Percentiles rank a stretch among this genome's conserved stretches.
Conservation (phyloP, 2,329 filamentous ascomycete genomes). For the Penicillium sp. region DNA sequence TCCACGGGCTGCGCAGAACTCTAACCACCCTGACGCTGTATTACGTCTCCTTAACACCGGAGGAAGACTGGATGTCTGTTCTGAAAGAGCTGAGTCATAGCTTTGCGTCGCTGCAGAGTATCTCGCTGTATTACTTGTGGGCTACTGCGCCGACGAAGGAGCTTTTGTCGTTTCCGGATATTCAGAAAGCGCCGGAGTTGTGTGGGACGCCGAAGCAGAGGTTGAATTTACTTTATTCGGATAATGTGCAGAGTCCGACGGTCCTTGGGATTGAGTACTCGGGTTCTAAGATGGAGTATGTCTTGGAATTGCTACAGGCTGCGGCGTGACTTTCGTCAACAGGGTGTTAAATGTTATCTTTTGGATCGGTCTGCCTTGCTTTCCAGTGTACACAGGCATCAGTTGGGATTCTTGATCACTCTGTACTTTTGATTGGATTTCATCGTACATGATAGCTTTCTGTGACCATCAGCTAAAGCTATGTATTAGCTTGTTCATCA, state of each 20-base stretch:
- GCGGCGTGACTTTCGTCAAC: neutral
- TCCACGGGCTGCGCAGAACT: constrained; percentile 11
- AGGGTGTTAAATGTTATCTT: neutral
- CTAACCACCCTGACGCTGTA: constrained; percentile 20
- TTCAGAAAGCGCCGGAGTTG: constrained; percentile 11
- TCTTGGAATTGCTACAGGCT: constrained; percentile 19
- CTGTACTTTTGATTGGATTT: neutral
- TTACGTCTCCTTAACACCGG: constrained; percentile 19
- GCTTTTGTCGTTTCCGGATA: constrained; percentile 22
- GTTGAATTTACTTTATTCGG: constrained; percentile 21
- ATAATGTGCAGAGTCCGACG: constrained; percentile 13
- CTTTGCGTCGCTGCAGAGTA: constrained; percentile 12
- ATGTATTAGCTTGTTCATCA: neutral
- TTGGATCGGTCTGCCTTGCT: neutral
- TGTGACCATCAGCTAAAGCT: no score
- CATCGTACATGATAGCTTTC: no score
- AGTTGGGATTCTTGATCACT: neutral
- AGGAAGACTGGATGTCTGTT: constrained; percentile 18
- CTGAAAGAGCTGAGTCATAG: constrained; percentile 13
- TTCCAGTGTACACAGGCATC: neutral
- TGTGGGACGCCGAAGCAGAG: constrained; percentile 7
- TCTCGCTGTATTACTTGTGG: constrained; percentile 27
- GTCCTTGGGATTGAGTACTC: constrained; percentile 27
- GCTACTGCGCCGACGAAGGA: constrained; percentile 17
- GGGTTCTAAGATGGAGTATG: constrained; percentile 18